Evolutionary conservation across 148 eudicot genomes (phyloP).

Genomic region (Oxyria digyna): DNA sequence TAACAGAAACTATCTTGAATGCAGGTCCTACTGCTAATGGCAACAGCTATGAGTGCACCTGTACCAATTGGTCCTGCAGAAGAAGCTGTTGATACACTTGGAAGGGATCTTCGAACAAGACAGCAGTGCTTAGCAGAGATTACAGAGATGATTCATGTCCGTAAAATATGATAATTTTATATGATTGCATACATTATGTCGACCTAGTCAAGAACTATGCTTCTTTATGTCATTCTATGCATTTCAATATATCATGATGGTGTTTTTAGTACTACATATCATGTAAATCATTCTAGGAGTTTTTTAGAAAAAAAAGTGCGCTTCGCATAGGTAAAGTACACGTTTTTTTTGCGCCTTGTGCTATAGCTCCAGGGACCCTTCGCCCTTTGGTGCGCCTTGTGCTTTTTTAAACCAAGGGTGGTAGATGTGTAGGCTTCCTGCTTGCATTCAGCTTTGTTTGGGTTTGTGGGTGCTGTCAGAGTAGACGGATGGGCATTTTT

Average conservation of each 20-base stretch:
- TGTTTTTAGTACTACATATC: too few species aligned
- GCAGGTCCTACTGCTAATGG: conserved; percentile 86
- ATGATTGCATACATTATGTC: too few species aligned
- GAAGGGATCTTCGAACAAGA: conserved; percentile 54
- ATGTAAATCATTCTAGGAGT: too few species aligned
- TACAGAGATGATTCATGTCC: conserved; percentile 93
- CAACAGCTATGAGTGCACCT: conserved; percentile 62
- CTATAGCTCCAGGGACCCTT: too few species aligned
- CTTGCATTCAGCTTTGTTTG: neutral
- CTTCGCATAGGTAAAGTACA: too few species aligned
- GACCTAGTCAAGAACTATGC: too few species aligned
- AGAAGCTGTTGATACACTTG: conserved; percentile 29
- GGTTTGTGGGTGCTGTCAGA: neutral
- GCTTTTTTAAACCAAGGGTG: too few species aligned
- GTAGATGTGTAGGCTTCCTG: neutral
- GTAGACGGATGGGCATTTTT: neutral
- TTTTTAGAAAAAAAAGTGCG: too few species aligned
- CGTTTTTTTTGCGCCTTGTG: too few species aligned
- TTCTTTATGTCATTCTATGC: too few species aligned
- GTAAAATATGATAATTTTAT: conserved; percentile 11
- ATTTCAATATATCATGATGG: too few species aligned
- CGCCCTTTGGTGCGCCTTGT: too few species aligned
- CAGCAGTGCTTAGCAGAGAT: conserved; percentile 82
- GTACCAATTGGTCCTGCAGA: conserved; percentile 24
- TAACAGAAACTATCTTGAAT: neutral